phyloP scores from a whole-genome alignment of 2,329 filamentous ascomycete genomes.

The Fusarium nanum region DNA sequence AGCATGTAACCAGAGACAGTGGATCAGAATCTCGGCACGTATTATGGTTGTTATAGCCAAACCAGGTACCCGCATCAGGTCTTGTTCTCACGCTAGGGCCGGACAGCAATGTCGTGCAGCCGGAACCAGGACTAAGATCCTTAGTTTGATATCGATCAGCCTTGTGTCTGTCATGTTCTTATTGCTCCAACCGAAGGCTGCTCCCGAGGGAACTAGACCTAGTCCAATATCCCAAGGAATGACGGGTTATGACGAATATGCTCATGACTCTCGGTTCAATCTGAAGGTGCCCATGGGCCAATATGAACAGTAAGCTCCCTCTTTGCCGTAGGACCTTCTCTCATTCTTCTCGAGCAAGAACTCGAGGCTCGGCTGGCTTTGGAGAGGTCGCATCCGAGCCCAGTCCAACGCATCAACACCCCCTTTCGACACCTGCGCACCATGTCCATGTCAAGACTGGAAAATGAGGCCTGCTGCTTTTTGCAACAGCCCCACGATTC shows the following conservation, averaged over 20 bases:
- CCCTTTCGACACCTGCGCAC: constrained; percentile 21
- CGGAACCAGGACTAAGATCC: constrained; percentile 17
- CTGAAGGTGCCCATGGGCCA: not conserved
- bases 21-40: constrained; percentile 4
- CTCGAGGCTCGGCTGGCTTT: not conserved
- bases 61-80: constrained; percentile 24
- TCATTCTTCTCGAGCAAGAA: not conserved
- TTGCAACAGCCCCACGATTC: constrained; percentile 30
- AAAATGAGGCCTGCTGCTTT: constrained; percentile 19
- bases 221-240: not conserved
- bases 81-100: constrained; percentile 18
- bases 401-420: constrained; percentile 9
- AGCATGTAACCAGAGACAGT: not conserved
- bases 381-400: constrained; percentile 9
- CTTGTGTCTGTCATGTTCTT: constrained; percentile 14
- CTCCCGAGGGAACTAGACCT: constrained; percentile 1
- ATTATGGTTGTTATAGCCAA: constrained; percentile 1
- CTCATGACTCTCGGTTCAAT: not conserved
- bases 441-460: constrained; percentile 11
- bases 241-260: not conserved
- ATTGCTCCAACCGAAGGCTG: not conserved
- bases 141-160: constrained; percentile 24
- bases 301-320: not conserved
- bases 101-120: constrained; percentile 38
- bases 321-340: not conserved